A percentile compares a stretch with the other conserved stretches of the same genome.
phyloP scores from a whole-genome alignment of 352 stramenopile genomes.

The Thraustochytrium striatum region DNA sequence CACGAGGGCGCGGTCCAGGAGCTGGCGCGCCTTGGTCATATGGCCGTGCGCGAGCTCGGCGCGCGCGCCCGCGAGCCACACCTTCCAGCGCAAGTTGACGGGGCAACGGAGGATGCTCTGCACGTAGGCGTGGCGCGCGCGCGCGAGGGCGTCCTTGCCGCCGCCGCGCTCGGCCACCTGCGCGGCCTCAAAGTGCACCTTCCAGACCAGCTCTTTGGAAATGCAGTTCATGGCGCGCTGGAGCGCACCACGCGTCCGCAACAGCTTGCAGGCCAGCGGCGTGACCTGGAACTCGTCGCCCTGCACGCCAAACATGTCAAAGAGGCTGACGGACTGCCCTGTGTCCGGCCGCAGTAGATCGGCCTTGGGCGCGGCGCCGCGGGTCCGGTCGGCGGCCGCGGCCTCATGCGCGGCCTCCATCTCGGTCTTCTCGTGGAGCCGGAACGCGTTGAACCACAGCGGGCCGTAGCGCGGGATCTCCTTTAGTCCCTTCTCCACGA shows the following conservation, averaged over 20 bases:
- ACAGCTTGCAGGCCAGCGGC: conserved; percentile 22
- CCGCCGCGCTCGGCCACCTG: conserved; percentile 68
- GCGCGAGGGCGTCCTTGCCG: conserved; percentile 48
- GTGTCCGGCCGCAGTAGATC: background rate
- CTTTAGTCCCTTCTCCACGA: conserved; percentile 68
- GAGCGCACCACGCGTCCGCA: conserved; percentile 49
- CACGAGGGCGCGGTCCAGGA: conserved; percentile 67
- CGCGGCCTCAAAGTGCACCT: conserved; percentile 73
- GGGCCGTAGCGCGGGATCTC: conserved; percentile 75
- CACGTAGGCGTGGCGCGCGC: conserved; percentile 56
- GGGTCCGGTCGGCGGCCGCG: background rate
- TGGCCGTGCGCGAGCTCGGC: conserved; percentile 67
- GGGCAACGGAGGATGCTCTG: conserved; percentile 68
- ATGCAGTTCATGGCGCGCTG: conserved; percentile 60
- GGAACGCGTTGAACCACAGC: conserved; percentile 80
- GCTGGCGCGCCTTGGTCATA: conserved; percentile 56
- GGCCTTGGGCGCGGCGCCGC: background rate
- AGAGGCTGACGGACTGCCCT: background rate
- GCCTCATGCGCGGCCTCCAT: conserved; percentile 17
- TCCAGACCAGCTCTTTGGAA: conserved; percentile 76
- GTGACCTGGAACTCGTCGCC: background rate
- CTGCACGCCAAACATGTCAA: conserved; percentile 30
- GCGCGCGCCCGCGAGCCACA: conserved; percentile 72
- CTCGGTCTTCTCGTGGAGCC: conserved; percentile 63
- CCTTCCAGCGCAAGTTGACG: conserved; percentile 71